Percentiles rank a stretch among this genome's conserved stretches.
Evolutionary conservation across 305 asterid species (phyloP).

Genomic region (Fraxinus greggii): DNA sequence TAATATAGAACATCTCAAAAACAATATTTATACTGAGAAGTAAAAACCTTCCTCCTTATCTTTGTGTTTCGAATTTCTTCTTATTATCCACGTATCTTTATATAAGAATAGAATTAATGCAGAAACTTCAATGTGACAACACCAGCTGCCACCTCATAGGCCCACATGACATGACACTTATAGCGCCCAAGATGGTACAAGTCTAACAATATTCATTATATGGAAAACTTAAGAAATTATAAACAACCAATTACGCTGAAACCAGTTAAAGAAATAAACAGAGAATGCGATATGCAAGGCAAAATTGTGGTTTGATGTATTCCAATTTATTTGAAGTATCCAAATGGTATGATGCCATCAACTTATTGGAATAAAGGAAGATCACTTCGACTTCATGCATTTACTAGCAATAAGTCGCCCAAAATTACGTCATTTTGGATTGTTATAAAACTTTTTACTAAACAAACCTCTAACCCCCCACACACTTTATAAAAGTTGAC

Average conservation of each 20-base stretch:
- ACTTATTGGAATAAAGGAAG: neutral
- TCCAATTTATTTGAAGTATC: neutral
- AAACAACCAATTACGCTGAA: neutral
- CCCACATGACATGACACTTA: neutral
- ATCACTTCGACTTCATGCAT: neutral
- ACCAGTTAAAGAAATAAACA: neutral
- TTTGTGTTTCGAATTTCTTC: slow-evolving; percentile 4
- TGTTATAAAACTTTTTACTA: slow-evolving; percentile 2
- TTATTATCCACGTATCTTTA: neutral
- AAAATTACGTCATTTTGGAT: neutral
- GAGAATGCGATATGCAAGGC: neutral
- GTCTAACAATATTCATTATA: neutral
- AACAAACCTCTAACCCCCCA: neutral
- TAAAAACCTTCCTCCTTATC: neutral
- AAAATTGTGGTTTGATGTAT: neutral
- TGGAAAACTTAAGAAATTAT: neutral
- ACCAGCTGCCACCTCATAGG: slow-evolving; percentile 12
- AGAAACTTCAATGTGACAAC: neutral
- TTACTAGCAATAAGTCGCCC: neutral
- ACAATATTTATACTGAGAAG: neutral
- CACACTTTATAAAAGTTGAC: slow-evolving; percentile 3
- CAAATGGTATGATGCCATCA: neutral
- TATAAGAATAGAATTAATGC: neutral
- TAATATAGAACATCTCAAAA: slow-evolving; percentile 3
- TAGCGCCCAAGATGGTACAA: neutral